Conservation (phyloP, 768 basidiomycete genomes). For the Russula sp. region DNA sequence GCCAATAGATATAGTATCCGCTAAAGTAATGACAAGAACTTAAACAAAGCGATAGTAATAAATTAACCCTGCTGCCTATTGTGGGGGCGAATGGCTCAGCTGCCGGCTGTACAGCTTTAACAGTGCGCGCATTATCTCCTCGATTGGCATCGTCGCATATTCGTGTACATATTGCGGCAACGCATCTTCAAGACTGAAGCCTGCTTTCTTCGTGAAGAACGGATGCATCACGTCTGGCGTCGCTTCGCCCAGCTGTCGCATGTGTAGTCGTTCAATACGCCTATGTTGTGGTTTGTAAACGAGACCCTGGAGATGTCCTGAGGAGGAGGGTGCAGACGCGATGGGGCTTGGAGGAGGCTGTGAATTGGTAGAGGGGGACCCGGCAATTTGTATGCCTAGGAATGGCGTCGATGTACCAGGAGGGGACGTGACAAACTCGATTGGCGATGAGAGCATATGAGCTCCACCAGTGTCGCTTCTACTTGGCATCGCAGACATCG, state of each 20-base stretch:
- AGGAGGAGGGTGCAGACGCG: constrained; percentile 2
- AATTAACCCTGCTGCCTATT: constrained; percentile 2
- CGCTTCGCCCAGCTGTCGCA: constrained; percentile 85
- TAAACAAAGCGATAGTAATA: constrained; percentile 7
- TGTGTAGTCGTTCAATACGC: constrained; percentile 71
- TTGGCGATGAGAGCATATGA: constrained; percentile 4
- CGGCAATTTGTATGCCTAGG: background rate
- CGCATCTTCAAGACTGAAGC: constrained; percentile 77
- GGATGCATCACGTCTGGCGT: constrained; percentile 85
- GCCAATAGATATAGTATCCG: constrained; percentile 19
- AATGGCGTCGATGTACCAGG: background rate
- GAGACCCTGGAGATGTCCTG: constrained; percentile 29
- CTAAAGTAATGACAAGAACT: constrained; percentile 27
- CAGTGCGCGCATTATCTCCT: constrained; percentile 78
- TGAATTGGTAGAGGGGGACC: background rate
- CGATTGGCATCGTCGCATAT: constrained; percentile 76
- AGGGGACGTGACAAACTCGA: background rate
- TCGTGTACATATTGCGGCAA: constrained; percentile 86
- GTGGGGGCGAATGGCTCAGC: constrained; percentile 35
- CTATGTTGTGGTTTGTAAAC: constrained; percentile 53
- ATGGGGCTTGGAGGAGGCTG: constrained; percentile 13
- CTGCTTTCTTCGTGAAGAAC: constrained; percentile 79
- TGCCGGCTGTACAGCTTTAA: constrained; percentile 74
- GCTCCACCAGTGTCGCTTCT: background rate
- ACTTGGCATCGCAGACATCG: constrained; percentile 15